These are phyloP conservation scores for Rhodofomes roseus DNA, from an alignment of 1,284 basidiomycete species.

Conservation along the genomic window DNA sequence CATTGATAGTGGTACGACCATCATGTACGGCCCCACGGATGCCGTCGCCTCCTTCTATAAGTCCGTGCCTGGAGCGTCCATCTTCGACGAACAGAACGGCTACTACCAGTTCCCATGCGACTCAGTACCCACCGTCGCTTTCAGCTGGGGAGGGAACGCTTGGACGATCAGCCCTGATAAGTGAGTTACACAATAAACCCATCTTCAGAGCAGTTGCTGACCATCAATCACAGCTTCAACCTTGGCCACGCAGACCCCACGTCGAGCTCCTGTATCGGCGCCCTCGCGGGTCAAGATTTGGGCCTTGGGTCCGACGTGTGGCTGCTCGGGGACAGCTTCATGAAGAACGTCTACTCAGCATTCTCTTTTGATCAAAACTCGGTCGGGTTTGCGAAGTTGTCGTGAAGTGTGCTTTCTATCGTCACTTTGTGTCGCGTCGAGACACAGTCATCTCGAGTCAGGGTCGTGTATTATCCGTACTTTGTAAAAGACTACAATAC, in stretches of 20 bases:
- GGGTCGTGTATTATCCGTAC: too few relatives aligned
- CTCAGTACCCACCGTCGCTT: conserved; percentile 30
- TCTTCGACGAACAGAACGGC: conserved; percentile 28
- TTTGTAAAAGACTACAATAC: too few relatives aligned
- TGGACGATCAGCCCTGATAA: conserved; percentile 34
- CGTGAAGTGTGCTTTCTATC: background rate
- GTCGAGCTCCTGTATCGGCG: conserved; percentile 20
- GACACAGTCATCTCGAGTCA: too few relatives aligned
- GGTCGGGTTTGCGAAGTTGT: conserved; percentile 7
- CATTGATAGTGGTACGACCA: conserved; percentile 46
- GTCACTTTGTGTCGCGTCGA: too few relatives aligned
- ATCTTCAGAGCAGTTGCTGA: background rate
- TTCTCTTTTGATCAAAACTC: conserved; percentile 8
- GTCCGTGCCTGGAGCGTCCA: conserved; percentile 36
- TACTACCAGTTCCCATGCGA: conserved; percentile 40
- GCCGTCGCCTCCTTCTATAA: conserved; percentile 41
- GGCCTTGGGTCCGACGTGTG: conserved; percentile 20
- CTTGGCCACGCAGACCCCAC: conserved; percentile 14
- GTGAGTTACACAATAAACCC: conserved; percentile 6
- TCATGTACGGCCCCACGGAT: conserved; percentile 44
- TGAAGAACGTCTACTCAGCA: conserved; percentile 9
- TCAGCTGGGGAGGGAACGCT: conserved; percentile 39
- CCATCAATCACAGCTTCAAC: conserved; percentile 17
- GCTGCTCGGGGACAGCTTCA: conserved; percentile 25
- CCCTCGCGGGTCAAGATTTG: conserved; percentile 9